Conservation (phyloP, 1,139 yeast species). For the Debaryomycetaceae sp. region DNA sequence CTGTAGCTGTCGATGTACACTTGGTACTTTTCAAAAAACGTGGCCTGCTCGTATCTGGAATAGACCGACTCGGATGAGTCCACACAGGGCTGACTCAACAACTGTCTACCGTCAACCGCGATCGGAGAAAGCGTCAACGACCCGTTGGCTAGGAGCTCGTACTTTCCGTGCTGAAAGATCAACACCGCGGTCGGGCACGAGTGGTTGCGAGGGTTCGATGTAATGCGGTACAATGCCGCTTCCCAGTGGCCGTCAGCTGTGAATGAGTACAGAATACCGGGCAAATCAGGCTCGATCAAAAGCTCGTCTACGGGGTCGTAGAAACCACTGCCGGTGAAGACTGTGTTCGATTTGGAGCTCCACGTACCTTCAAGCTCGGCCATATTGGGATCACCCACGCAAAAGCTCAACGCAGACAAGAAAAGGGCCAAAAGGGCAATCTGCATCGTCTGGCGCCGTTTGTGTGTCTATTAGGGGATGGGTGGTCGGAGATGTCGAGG, state of each 20-base stretch:
- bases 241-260: constrained; percentile 89
- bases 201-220: constrained; percentile 69
- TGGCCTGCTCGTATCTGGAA: constrained; percentile 65
- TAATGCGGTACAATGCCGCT: constrained; percentile 79
- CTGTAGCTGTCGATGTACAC: constrained; percentile 72
- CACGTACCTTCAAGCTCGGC: constrained; percentile 77
- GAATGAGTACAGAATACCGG: constrained; percentile 90
- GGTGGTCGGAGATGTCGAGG: too few relatives aligned
- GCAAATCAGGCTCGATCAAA: constrained; percentile 88
- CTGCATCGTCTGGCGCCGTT: constrained; percentile 1
- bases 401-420: constrained; percentile 9
- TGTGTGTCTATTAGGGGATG: too few relatives aligned
- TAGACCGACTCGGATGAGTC: constrained; percentile 52
- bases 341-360: constrained; percentile 90
- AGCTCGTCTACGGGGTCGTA: constrained; percentile 94
- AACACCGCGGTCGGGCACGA: constrained; percentile 79
- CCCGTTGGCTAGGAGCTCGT: constrained; percentile 60
- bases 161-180: constrained; percentile 86
- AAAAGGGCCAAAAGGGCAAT: constrained; percentile 3
- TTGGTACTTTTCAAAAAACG: constrained; percentile 53
- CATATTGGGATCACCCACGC: constrained; percentile 24
- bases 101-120: constrained; percentile 88
- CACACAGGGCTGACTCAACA: constrained; percentile 78
- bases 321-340: constrained; percentile 95
- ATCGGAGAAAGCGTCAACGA: constrained; percentile 68